phyloP scores from a whole-genome alignment of 1,284 basidiomycete species.

The Sanghuangporus weigelae region DNA sequence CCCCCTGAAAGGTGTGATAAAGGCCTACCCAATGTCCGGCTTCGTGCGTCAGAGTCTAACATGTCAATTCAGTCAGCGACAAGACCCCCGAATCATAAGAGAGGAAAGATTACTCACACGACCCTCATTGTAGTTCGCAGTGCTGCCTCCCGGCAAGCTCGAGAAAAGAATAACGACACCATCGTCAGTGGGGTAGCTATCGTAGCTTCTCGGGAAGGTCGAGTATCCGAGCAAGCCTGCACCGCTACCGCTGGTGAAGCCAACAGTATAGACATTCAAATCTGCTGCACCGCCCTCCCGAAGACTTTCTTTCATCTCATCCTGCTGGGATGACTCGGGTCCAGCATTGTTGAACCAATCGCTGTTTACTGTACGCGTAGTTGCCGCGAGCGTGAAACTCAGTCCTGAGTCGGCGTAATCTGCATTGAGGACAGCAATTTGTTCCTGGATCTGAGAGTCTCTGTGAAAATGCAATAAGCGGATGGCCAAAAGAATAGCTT shows the following conservation, averaged over 20 bases:
- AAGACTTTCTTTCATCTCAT: conserved; percentile 29
- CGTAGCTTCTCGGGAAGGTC: conserved; percentile 35
- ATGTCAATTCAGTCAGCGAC: background rate
- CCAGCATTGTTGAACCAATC: conserved; percentile 35
- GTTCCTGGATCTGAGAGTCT: conserved; percentile 33
- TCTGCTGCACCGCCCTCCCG: conserved; percentile 27
- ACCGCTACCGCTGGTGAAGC: conserved; percentile 28
- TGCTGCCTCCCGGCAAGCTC: conserved; percentile 37
- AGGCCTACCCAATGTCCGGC: conserved; percentile 36
- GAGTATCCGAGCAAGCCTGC: conserved; percentile 33
- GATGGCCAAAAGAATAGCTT: conserved; percentile 21
- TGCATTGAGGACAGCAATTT: conserved; percentile 42
- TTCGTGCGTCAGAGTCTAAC: conserved; percentile 36
- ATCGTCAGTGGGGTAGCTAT: conserved; percentile 29
- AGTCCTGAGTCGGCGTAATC: conserved; percentile 40
- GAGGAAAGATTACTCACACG: conserved; percentile 20
- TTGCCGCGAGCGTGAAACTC: conserved; percentile 34
- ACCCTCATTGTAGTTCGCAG: conserved; percentile 42
- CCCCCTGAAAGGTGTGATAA: conserved; percentile 40
- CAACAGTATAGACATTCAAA: conserved; percentile 35
- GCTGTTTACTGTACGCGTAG: conserved; percentile 31
- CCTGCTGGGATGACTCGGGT: conserved; percentile 27
- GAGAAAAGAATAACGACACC: conserved; percentile 36
- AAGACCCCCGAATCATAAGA: conserved; percentile 28
- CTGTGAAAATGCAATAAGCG: conserved; percentile 26